phyloP scores from a whole-genome alignment of 1,139 yeast species.

The Yamadazyma sp. region DNA sequence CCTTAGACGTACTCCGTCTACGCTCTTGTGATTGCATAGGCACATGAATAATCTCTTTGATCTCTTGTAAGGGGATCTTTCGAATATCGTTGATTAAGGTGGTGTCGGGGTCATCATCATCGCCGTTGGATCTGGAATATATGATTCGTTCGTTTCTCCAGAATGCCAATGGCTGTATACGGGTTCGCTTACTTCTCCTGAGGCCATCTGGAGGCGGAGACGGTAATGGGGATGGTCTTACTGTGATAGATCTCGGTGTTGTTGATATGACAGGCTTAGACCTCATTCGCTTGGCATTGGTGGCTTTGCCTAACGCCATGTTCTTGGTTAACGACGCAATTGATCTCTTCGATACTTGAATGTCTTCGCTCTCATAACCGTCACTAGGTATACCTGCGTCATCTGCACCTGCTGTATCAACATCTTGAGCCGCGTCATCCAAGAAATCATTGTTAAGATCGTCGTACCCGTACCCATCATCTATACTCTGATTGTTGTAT shows the following conservation, averaged over 20 bases:
- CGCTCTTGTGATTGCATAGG: constrained; percentile 27
- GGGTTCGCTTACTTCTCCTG: constrained; percentile 59
- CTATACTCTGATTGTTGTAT: neutral
- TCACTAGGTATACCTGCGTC: neutral
- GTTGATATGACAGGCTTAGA: neutral
- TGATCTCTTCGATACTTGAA: constrained; percentile 3
- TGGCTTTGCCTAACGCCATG: constrained; percentile 37
- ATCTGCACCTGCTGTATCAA: neutral
- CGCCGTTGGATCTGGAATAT: constrained; percentile 52
- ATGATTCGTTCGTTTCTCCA: constrained; percentile 84
- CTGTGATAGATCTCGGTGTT: constrained; percentile 8
- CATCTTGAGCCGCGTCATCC: neutral
- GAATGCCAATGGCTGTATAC: constrained; percentile 73
- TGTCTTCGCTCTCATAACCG: neutral
- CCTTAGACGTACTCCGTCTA: constrained; percentile 14
- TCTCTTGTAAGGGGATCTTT: constrained; percentile 54
- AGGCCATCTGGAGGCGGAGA: constrained; percentile 49
- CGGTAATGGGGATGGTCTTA: constrained; percentile 39
- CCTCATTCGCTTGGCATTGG: constrained; percentile 16
- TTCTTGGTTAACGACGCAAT: constrained; percentile 35
- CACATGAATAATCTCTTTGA: constrained; percentile 57
- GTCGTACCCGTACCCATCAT: constrained; percentile 2
- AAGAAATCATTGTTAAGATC: constrained; percentile 7
- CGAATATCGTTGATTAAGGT: constrained; percentile 35
- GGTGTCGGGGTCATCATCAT: constrained; percentile 35